Evolutionary conservation across 345 rosid genomes (phyloP).

Genomic region (Gossypium arboreum): DNA sequence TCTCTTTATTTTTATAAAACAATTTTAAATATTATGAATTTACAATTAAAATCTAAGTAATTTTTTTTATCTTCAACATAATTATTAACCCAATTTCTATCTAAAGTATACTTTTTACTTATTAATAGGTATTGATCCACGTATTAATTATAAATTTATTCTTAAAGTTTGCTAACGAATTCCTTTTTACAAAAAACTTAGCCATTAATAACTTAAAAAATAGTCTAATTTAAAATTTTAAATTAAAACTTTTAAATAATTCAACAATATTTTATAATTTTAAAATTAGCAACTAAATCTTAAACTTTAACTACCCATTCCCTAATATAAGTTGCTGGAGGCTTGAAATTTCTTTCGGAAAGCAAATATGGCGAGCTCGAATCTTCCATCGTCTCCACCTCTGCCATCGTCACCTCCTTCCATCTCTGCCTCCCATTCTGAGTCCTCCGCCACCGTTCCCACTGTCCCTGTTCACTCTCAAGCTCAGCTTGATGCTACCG

Average conservation of each 20-base stretch:
- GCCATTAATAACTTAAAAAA: fast-evolving
- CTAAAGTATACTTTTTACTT: fast-evolving
- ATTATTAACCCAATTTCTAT: too few species aligned
- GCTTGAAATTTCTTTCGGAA: background rate
- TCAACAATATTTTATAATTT: too few species aligned
- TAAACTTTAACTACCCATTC: too few species aligned
- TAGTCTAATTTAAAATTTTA: too few species aligned
- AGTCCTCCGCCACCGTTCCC: conserved; percentile 3
- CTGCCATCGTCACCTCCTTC: conserved; percentile 4
- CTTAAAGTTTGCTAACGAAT: too few species aligned
- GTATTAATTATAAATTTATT: fast-evolving
- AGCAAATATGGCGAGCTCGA: conserved; percentile 11
- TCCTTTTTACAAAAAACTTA: too few species aligned
- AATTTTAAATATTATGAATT: too few species aligned
- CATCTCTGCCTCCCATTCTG: conserved; percentile 13
- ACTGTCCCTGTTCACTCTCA: background rate
- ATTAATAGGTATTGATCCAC: fast-evolving
- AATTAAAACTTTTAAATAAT: too few species aligned
- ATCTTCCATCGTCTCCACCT: conserved; percentile 8
- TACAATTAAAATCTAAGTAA: too few species aligned
- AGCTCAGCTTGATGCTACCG: conserved; percentile 11
- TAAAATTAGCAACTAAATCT: too few species aligned
- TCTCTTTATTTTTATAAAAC: too few species aligned
- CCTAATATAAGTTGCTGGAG: background rate
- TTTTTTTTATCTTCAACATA: fast-evolving